Evolutionary conservation across 345 rosid species (phyloP).

Genomic region (Brassica incana): DNA sequence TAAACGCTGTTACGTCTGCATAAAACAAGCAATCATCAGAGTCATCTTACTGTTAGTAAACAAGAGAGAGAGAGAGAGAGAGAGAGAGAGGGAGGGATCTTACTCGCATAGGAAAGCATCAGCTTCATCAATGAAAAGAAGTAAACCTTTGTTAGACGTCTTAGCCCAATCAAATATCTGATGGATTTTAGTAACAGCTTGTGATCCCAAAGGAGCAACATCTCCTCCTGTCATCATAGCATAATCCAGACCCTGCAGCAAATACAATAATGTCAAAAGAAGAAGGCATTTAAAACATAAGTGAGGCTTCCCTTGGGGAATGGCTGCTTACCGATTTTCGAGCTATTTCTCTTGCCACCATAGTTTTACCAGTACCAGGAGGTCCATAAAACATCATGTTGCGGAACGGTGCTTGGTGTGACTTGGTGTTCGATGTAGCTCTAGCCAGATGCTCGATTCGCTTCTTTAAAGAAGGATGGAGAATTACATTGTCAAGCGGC

Average conservation of each 20-base stretch:
- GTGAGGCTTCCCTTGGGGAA: not conserved
- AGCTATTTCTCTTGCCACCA: conserved; percentile 96
- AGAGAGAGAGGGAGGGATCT: conserved; percentile 34
- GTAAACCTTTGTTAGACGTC: conserved; percentile 76
- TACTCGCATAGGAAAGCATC: conserved; percentile 98
- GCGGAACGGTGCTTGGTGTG: conserved; percentile 87
- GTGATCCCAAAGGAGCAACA: conserved; percentile 88
- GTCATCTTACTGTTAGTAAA: not conserved
- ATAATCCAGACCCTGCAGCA: conserved; percentile 79
- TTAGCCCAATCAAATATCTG: conserved; percentile 96
- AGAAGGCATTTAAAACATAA: not conserved
- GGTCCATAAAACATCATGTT: conserved; percentile 98
- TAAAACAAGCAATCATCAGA: not conserved
- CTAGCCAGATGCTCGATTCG: conserved; percentile 87
- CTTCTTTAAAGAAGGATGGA: conserved; percentile 77
- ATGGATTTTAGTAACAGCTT: conserved; percentile 97
- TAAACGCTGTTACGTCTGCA: conserved; percentile 82
- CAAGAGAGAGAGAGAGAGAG: too few species aligned
- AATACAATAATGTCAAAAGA: not conserved
- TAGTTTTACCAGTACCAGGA: conserved; percentile 98
- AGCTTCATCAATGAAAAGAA: conserved; percentile 93
- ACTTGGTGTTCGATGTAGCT: conserved; percentile 84
- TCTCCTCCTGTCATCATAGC: conserved; percentile 99
- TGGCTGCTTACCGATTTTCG: conserved; percentile 62
- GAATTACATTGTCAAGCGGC: conserved; percentile 68